Evolutionary conservation across 345 rosid genomes (phyloP).

Genomic region (Erucastrum elatum): DNA sequence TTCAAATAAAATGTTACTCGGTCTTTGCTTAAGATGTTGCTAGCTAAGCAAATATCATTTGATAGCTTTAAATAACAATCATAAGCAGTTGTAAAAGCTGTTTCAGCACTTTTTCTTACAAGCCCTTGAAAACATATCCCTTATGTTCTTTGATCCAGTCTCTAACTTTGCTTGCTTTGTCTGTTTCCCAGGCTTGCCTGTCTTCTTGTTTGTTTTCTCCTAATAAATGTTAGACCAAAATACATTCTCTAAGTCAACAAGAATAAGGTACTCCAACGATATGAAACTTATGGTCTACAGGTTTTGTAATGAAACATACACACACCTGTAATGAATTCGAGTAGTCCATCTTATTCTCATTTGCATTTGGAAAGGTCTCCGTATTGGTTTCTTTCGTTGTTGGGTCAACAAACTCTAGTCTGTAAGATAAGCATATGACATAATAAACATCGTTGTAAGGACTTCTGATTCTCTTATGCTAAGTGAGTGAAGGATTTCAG

Average conservation of each 20-base stretch:
- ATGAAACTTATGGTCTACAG: background rate
- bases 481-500: background rate
- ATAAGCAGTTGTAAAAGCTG: background rate
- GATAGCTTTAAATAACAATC: background rate
- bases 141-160: slow-evolving; percentile 76
- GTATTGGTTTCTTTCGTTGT: slow-evolving; percentile 39
- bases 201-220: slow-evolving; percentile 55
- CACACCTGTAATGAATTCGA: slow-evolving; percentile 52
- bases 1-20: background rate
- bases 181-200: slow-evolving; percentile 54
- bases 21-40: slow-evolving; percentile 1
- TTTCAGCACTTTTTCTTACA: slow-evolving; percentile 49
- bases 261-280: slow-evolving; percentile 4
- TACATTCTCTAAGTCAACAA: background rate
- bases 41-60: background rate
- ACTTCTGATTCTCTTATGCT: background rate
- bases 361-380: slow-evolving; percentile 33
- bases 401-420: slow-evolving; percentile 50
- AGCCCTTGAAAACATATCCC: slow-evolving; percentile 85
- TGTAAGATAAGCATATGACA: slow-evolving; percentile 37
- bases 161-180: slow-evolving; percentile 65
- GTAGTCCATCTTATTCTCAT: slow-evolving; percentile 40
- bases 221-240: slow-evolving; percentile 26
- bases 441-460: background rate
- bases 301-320: slow-evolving; percentile 4